phyloP scores from a whole-genome alignment of 2,329 filamentous ascomycete species.

The Leptographium procerum region DNA sequence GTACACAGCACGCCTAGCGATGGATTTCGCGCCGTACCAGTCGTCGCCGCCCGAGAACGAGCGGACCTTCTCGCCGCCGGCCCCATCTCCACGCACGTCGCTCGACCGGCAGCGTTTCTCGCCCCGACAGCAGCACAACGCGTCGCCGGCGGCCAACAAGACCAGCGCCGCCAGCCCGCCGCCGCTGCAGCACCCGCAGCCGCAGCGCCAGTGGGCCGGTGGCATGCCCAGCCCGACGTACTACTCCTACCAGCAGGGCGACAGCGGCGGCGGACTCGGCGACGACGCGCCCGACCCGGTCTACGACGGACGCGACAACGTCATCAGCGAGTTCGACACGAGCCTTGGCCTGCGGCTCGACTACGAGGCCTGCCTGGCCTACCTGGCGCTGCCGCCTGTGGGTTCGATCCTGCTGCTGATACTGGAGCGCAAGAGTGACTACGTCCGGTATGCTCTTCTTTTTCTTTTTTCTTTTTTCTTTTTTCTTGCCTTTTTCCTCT shows the following conservation, averaged over 20 bases:
- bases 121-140: background rate
- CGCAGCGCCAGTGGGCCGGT: slow-evolving; percentile 44
- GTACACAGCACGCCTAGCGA: slow-evolving; percentile 23
- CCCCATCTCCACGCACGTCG: slow-evolving; percentile 44
- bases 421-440: slow-evolving; percentile 89
- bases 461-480: background rate
- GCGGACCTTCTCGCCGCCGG: slow-evolving; percentile 66
- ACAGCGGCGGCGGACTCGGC: slow-evolving; percentile 11
- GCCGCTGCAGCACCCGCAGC: slow-evolving; percentile 41
- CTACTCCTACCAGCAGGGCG: slow-evolving; percentile 17
- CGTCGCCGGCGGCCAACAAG: slow-evolving; percentile 21
- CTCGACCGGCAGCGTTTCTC: slow-evolving; percentile 47
- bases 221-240: slow-evolving; percentile 24
- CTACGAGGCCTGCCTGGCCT: slow-evolving; percentile 83
- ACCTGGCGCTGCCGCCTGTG: slow-evolving; percentile 71
- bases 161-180: slow-evolving; percentile 28
- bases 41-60: slow-evolving; percentile 77
- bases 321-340: slow-evolving; percentile 76
- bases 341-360: slow-evolving; percentile 77
- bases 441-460: slow-evolving; percentile 56
- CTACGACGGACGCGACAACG: slow-evolving; percentile 37
- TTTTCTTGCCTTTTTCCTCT: background rate
- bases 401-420: slow-evolving; percentile 78
- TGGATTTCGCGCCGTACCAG: slow-evolving; percentile 97
- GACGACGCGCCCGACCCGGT: slow-evolving; percentile 13